These are phyloP conservation scores for Akanthomyces uredinophilus DNA, from an alignment of 2,329 filamentous ascomycete genomes.

Conservation along the genomic window DNA sequence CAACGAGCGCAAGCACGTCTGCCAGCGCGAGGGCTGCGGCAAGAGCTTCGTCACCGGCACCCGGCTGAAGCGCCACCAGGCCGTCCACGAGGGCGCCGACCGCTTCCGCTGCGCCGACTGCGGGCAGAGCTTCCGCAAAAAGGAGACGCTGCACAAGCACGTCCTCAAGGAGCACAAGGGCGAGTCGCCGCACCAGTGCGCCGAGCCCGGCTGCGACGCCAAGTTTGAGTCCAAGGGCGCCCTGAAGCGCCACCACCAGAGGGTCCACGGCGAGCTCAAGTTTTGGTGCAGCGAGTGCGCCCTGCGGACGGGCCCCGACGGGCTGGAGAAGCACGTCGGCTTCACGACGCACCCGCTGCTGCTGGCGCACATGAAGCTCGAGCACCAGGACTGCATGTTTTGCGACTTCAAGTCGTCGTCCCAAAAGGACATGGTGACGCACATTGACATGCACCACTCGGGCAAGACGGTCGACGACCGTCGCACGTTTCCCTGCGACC, in stretches of 20 bases:
- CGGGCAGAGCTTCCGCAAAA: conserved; percentile 76
- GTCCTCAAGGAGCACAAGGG: conserved; percentile 71
- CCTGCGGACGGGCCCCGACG: conserved; percentile 33
- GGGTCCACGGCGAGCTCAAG: conserved; percentile 62
- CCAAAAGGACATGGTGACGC: conserved; percentile 63
- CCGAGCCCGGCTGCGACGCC: conserved; percentile 53
- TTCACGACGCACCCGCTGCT: conserved; percentile 71
- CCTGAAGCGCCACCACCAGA: conserved; percentile 65
- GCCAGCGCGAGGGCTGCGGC: conserved; percentile 65
- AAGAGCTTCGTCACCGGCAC: conserved; percentile 80
- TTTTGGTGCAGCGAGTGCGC: conserved; percentile 76
- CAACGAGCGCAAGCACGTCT: conserved; percentile 63
- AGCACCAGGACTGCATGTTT: conserved; percentile 70
- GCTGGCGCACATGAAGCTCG: conserved; percentile 65
- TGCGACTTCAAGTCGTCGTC: conserved; percentile 66
- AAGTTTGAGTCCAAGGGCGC: conserved; percentile 70
- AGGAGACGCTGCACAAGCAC: conserved; percentile 79
- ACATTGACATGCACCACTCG: conserved; percentile 74
- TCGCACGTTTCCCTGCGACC: conserved; percentile 61
- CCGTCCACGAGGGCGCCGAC: conserved; percentile 70
- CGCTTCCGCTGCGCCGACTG: conserved; percentile 72
- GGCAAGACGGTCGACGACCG: conserved; percentile 56
- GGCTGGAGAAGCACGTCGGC: conserved; percentile 40
- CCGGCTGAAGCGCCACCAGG: conserved; percentile 68
- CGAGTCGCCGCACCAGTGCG: conserved; percentile 66